A percentile compares a stretch with the other conserved stretches of the same genome.
These are phyloP conservation scores for Wickerhamiella brachini DNA, from an alignment of 805 yeast species.

Conservation along the genomic window DNA sequence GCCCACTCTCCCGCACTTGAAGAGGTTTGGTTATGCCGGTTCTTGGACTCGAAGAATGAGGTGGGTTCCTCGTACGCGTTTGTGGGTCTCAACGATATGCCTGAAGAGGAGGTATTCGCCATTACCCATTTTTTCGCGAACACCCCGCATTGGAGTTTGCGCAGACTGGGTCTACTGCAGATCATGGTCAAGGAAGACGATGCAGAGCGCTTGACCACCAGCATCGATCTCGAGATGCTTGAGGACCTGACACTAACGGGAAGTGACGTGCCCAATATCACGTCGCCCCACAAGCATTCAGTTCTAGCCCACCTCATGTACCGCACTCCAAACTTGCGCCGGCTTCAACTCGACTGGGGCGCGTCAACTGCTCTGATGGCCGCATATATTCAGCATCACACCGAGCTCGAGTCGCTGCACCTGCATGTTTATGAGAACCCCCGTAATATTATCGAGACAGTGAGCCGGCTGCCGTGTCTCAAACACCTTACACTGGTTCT, in stretches of 20 bases:
- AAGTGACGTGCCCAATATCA: neutral
- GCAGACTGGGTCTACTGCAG: slow-evolving; percentile 8
- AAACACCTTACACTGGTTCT: slow-evolving; percentile 6
- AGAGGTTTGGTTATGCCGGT: slow-evolving; percentile 15
- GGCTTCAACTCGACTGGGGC: slow-evolving; percentile 11
- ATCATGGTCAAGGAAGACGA: slow-evolving; percentile 4
- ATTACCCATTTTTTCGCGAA: slow-evolving; percentile 5
- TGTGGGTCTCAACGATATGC: slow-evolving; percentile 10
- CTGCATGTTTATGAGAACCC: slow-evolving; percentile 8
- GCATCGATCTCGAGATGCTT: slow-evolving; percentile 9
- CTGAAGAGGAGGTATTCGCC: slow-evolving; percentile 6
- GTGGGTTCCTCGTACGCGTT: slow-evolving; percentile 22
- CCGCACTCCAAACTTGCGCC: slow-evolving; percentile 6
- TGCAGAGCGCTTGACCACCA: neutral
- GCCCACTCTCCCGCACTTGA: slow-evolving; percentile 9
- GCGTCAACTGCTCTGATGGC: slow-evolving; percentile 5
- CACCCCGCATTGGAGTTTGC: slow-evolving; percentile 2
- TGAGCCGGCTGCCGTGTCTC: slow-evolving; percentile 4
- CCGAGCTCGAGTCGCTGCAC: slow-evolving; percentile 5
- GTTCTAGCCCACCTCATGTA: slow-evolving; percentile 5
- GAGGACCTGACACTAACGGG: slow-evolving; percentile 8
- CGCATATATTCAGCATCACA: slow-evolving; percentile 6
- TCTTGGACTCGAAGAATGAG: slow-evolving; percentile 12
- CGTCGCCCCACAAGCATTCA: neutral
- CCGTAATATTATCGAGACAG: neutral